These are phyloP conservation scores for Chalciporus chontae DNA, from an alignment of 768 basidiomycete genomes.

Conservation along the genomic window DNA sequence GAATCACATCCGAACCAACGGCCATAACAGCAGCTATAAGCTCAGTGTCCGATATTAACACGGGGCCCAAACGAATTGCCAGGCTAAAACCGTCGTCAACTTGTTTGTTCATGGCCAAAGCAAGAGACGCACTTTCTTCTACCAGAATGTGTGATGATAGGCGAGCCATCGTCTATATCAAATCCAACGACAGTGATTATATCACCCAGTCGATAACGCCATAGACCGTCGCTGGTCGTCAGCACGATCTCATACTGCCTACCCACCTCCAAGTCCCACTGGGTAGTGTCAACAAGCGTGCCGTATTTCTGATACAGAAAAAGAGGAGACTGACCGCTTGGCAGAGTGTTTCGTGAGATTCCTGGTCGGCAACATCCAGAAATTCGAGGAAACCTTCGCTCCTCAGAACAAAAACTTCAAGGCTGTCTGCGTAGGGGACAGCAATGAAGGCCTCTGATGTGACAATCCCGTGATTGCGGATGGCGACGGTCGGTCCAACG, in stretches of 20 bases:
- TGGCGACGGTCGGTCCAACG: not conserved
- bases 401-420: not conserved
- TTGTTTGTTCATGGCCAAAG: too few relatives aligned
- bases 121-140: not conserved
- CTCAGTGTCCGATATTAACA: too few relatives aligned
- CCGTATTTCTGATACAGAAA: too few relatives aligned
- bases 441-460: not conserved
- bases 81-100: too few relatives aligned
- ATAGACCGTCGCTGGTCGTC: slow-evolving; percentile 6
- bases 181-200: slow-evolving; percentile 5
- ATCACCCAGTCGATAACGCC: slow-evolving; percentile 7
- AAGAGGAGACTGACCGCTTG: not conserved
- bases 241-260: slow-evolving; percentile 3
- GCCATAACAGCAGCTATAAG: too few relatives aligned
- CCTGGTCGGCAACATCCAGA: slow-evolving; percentile 16
- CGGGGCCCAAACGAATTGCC: too few relatives aligned
- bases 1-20: too few relatives aligned
- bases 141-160: not conserved
- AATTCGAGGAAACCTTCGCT: slow-evolving; percentile 20
- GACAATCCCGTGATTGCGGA: not conserved
- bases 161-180: not conserved
- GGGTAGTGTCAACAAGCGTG: too few relatives aligned
- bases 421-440: not conserved
- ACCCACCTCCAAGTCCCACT: slow-evolving; percentile 1
- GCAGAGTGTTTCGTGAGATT: slow-evolving; percentile 12